A percentile compares a stretch with the other conserved stretches of the same genome.
Conservation (phyloP, 345 rosid species). For the Hypericum androsaemum region DNA sequence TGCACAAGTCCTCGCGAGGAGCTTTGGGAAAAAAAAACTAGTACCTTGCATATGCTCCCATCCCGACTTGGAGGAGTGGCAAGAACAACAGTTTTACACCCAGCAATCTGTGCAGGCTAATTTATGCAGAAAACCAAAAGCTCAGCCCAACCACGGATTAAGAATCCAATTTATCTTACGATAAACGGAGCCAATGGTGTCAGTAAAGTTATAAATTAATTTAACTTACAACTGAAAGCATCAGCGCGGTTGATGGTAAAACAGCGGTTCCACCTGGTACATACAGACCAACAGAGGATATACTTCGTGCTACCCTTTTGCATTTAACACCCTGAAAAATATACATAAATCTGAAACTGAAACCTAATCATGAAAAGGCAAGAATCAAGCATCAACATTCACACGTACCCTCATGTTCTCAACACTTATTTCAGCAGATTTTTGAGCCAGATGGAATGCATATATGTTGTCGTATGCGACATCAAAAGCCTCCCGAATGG, state of each 20-base stretch:
- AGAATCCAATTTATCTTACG: neutral
- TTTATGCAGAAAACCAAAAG: slow-evolving; percentile 11
- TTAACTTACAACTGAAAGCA: slow-evolving; percentile 78
- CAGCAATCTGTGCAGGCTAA: slow-evolving; percentile 95
- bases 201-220: slow-evolving; percentile 2
- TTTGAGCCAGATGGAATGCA: slow-evolving; percentile 85
- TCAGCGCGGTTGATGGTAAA: slow-evolving; percentile 86
- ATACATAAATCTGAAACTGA: neutral
- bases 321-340: slow-evolving; percentile 71
- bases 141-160: slow-evolving; percentile 8
- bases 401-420: slow-evolving; percentile 76
- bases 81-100: slow-evolving; percentile 74
- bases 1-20: neutral
- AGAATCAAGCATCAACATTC: neutral
- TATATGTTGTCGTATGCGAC: slow-evolving; percentile 80
- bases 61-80: slow-evolving; percentile 80
- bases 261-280: slow-evolving; percentile 95
- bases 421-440: slow-evolving; percentile 44
- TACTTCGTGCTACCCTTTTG: slow-evolving; percentile 76
- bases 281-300: slow-evolving; percentile 87
- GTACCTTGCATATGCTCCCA: slow-evolving; percentile 85
- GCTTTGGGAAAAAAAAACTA: neutral
- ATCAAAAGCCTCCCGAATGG: slow-evolving; percentile 63
- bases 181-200: neutral
- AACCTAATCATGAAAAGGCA: slow-evolving; percentile 4